Conservation (phyloP, 371 early-diverging fungal species). For the Mortierella polycephala region DNA sequence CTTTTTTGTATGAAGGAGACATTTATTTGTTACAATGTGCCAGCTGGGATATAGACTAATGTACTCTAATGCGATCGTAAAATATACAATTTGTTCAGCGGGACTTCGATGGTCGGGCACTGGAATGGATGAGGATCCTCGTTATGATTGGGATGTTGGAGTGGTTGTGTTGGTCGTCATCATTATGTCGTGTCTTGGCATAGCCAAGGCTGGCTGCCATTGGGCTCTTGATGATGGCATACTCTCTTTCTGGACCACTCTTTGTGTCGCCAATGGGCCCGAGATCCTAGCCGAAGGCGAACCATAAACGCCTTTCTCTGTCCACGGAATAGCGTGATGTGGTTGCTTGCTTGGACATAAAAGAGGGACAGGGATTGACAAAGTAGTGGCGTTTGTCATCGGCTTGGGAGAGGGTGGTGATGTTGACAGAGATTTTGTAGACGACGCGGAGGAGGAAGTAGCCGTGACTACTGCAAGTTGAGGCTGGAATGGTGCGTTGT, state of each 20-base stretch:
- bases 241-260: slow-evolving; percentile 2
- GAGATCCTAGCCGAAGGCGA: slow-evolving; percentile 8
- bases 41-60: slow-evolving; percentile 18
- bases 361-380: slow-evolving; percentile 9
- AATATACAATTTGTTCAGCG: slow-evolving; percentile 12
- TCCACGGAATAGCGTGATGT: slow-evolving; percentile 2
- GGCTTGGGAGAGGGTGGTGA: slow-evolving; percentile 11
- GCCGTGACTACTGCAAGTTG: not conserved
- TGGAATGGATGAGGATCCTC: too few species aligned
- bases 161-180: not conserved
- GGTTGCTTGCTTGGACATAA: slow-evolving; percentile 7
- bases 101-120: too few species aligned
- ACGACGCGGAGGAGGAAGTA: not conserved
- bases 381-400: not conserved
- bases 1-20: not conserved
- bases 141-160: not conserved
- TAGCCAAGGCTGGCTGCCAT: not conserved
- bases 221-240: not conserved
- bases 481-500: not conserved
- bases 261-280: slow-evolving; percentile 2
- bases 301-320: slow-evolving; percentile 4
- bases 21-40: not conserved
- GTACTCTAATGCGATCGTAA: slow-evolving; percentile 19
- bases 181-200: slow-evolving; percentile 3
- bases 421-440: slow-evolving; percentile 5